Base-by-base conservation (phyloP, 1,139 yeast species). In the Taphrina confusa region DNA sequence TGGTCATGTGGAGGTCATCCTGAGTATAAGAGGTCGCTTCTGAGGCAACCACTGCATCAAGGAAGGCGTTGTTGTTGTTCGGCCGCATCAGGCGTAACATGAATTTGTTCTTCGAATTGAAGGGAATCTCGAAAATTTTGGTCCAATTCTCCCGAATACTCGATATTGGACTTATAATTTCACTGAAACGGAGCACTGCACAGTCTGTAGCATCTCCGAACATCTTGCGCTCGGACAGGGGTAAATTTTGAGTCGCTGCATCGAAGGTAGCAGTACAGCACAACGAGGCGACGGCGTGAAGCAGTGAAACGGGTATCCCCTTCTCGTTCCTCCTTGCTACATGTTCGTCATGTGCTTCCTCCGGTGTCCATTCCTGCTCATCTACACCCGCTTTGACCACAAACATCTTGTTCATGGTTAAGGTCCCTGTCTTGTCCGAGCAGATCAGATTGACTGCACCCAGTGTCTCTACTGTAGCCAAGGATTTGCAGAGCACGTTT, bases 361-460 rank as follows among this genome's bases (percentile, higher is more conserved):
- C 83, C 73, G 81, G 84, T 61, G 85, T 83, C 66, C 82, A 77
- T 67, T 83, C 82, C 75, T 81, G 85, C 75, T 82, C 85, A 70
- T 82, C 85, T 73, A 81, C 84, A 70, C 82, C 85, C 70, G 85
- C 81, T 77, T 81, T 81, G 72, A 82, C 77, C 68, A 82, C 85
- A 79, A 82, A 82, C 57, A 62, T 51, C 25, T 51, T 49, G 72
- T 94, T 94, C 73, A 89, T 95, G 1, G 98, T 94, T 63, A 94
- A 78, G 6, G 99, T 94, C 64, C 98, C 98, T 0, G 98, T 92
- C 73, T 92, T 94, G 74, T 94, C 99, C 0, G 97, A 88, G 73
- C 98, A 94, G 57, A 94, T 79, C 5, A 96, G 91, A 14, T 97
- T 92, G 2, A 97, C 98, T 45, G 96, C 91, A 51, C 98, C 98